Evolutionary conservation across 1,284 basidiomycete genomes (phyloP).

Genomic region (Cryptococcus neoformans): DNA sequence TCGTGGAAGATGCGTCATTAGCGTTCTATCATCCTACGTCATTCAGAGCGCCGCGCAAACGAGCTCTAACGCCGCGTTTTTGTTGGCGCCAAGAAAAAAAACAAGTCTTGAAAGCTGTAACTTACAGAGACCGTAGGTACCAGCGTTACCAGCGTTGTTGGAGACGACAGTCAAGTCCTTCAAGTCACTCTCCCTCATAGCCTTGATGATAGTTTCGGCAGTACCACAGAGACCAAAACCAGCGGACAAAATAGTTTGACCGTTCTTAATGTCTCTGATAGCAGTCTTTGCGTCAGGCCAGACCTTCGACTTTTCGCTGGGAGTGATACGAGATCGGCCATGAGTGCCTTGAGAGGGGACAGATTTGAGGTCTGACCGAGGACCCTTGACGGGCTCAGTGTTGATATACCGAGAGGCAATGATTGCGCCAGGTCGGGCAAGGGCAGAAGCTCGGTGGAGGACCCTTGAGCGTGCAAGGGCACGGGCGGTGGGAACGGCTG

Average conservation of each 20-base stretch:
- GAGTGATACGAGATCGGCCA: slow-evolving; percentile 22
- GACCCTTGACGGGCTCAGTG: not conserved
- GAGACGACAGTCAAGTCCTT: slow-evolving; percentile 74
- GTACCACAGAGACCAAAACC: slow-evolving; percentile 58
- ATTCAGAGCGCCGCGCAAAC: not conserved
- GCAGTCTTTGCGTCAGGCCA: slow-evolving; percentile 77
- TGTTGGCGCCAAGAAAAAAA: not conserved
- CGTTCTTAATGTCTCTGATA: slow-evolving; percentile 74
- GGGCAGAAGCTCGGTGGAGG: not conserved
- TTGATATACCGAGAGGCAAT: not conserved
- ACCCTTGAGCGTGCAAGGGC: not conserved
- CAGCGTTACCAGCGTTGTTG: slow-evolving; percentile 78
- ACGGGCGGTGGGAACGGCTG: not conserved
- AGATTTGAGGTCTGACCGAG: slow-evolving; percentile 17
- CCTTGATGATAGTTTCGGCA: slow-evolving; percentile 77
- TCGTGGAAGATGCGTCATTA: not conserved
- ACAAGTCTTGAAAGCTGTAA: slow-evolving; percentile 2
- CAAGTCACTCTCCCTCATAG: slow-evolving; percentile 71
- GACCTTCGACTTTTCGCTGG: slow-evolving; percentile 57
- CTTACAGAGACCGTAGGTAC: slow-evolving; percentile 73
- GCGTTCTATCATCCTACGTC: not conserved
- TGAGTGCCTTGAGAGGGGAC: slow-evolving; percentile 21
- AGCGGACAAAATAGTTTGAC: slow-evolving; percentile 72
- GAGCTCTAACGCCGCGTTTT: not conserved
- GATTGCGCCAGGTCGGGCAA: not conserved